Base-by-base conservation (phyloP, 495 filamentous ascomycete genomes). In the Durotheca rogersii region DNA sequence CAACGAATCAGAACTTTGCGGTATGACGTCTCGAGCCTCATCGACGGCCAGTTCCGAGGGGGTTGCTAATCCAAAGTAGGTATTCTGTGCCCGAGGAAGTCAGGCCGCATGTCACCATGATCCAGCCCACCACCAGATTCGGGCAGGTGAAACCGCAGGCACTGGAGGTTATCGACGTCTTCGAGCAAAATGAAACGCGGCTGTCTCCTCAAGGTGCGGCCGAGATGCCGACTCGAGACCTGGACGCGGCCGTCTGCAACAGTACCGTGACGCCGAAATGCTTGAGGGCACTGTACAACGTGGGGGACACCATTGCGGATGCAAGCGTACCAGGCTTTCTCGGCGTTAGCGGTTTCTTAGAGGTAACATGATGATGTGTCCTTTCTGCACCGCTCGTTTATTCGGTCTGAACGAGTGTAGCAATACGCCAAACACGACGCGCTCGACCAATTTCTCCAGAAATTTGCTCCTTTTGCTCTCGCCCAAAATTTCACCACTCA, bases 111-210 rank as follows among this genome's bases (percentile, higher is more conserved):
- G 76, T 88, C 54, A 77, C 80, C 39, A 73, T 80, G 29, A 77
- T 86, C 32, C 83, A 86, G 66, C 83, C 82, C 7, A 85, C 82
- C 0, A 87, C 77, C 14, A 81, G 81, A 9, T 86, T 87, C 67
- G 41, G 54, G 42, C 61, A 45, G 60, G 59, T 51, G 38, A 52
- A 53, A 35, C 48, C 27, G 2, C 58, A 50, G 2, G 34, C 33
- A 10, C 41, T 41, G 7, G 27, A 57, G 29, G 32, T 46, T 6
- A 48, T 31, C 30, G 32, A 51, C 7, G 19, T 60, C 14, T 41
- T 50, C 41, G 39, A 53, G 19, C 55, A 61, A 35, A 19, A 40
- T 33, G 60, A 57, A 38, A 5, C 49, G 6, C 20, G 29, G 5
- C 21, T 38, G 17, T 17, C 29, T 23, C 32, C 56, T 3, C 31